These are phyloP conservation scores for Chaetomiaceae sp. DNA, from an alignment of 2,329 filamentous ascomycete genomes.

Conservation along the genomic window DNA sequence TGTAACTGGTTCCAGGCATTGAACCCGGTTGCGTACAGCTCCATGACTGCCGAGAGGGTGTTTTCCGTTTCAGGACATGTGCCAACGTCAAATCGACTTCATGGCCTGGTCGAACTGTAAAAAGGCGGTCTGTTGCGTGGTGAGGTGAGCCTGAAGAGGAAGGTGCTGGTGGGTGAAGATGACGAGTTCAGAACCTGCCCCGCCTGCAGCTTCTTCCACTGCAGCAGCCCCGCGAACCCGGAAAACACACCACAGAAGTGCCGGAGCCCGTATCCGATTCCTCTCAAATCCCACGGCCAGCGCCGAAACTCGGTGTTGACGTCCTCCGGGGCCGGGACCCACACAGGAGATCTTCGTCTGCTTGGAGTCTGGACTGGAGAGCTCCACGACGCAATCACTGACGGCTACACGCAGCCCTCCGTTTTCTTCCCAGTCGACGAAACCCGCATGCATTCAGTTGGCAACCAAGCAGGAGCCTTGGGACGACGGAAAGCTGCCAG, in stretches of 20 bases:
- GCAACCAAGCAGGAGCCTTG: too few species aligned
- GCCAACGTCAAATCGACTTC: neutral
- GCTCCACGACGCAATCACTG: too few species aligned
- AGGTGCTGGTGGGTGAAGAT: slow-evolving; percentile 1
- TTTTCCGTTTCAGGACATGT: neutral
- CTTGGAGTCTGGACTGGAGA: too few species aligned
- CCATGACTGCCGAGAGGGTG: slow-evolving; percentile 33
- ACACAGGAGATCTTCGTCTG: too few species aligned
- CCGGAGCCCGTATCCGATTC: too few species aligned
- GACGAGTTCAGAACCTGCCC: slow-evolving; percentile 7
- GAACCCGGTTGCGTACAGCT: slow-evolving; percentile 52
- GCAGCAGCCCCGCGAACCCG: neutral
- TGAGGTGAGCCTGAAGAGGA: neutral
- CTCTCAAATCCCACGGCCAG: too few species aligned
- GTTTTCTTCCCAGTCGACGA: too few species aligned
- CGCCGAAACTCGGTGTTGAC: too few species aligned
- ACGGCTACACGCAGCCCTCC: too few species aligned
- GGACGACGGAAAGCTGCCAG: too few species aligned
- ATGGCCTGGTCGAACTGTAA: neutral
- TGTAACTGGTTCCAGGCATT: slow-evolving; percentile 56
- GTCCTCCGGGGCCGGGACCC: too few species aligned
- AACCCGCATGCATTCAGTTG: too few species aligned
- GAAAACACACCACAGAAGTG: neutral
- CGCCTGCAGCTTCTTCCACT: neutral
- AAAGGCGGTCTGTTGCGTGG: neutral